These are phyloP conservation scores for Septoria linicola DNA, from an alignment of 2,329 filamentous ascomycete species.

Conservation along the genomic window DNA sequence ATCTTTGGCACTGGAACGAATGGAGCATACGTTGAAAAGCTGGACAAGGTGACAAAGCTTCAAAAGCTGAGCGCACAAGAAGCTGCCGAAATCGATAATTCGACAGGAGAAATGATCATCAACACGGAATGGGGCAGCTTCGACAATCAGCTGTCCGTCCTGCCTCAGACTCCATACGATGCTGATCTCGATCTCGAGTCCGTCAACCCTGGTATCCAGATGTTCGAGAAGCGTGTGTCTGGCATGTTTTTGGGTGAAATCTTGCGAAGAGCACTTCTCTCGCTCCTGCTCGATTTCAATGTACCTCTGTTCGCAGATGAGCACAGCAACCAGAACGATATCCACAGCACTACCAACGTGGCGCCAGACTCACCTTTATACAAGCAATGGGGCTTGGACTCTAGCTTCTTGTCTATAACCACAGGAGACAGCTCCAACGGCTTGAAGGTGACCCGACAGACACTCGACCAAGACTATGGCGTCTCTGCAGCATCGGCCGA, in stretches of 20 bases:
- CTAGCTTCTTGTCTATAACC: constrained; percentile 81
- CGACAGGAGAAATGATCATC: constrained; percentile 91
- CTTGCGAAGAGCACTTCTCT: constrained; percentile 71
- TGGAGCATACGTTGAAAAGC: constrained; percentile 93
- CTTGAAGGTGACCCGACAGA: constrained; percentile 70
- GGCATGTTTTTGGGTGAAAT: constrained; percentile 99
- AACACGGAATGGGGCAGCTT: constrained; percentile 99
- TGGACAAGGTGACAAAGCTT: constrained; percentile 79
- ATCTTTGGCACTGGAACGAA: constrained; percentile 99
- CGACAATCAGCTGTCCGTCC: constrained; percentile 84
- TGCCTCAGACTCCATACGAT: constrained; percentile 85
- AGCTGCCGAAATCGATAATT: constrained; percentile 65
- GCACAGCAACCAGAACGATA: constrained; percentile 68
- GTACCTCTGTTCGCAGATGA: constrained; percentile 73
- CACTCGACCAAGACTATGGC: constrained; percentile 72
- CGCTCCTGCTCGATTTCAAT: constrained; percentile 66
- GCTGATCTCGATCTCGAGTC: constrained; percentile 72
- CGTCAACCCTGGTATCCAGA: constrained; percentile 90
- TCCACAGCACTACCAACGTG: constrained; percentile 68
- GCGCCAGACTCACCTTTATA: constrained; percentile 65
- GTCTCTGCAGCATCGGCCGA: constrained; percentile 75
- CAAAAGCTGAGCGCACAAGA: constrained; percentile 43
- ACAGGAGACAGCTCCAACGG: constrained; percentile 75
- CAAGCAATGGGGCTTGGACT: constrained; percentile 86
- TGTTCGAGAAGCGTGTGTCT: constrained; percentile 98